Evolutionary conservation across 2,329 filamentous ascomycete genomes (phyloP), one percentile per base, ranked within the genome.

Genomic region (Byssochlamys sp.): DNA sequence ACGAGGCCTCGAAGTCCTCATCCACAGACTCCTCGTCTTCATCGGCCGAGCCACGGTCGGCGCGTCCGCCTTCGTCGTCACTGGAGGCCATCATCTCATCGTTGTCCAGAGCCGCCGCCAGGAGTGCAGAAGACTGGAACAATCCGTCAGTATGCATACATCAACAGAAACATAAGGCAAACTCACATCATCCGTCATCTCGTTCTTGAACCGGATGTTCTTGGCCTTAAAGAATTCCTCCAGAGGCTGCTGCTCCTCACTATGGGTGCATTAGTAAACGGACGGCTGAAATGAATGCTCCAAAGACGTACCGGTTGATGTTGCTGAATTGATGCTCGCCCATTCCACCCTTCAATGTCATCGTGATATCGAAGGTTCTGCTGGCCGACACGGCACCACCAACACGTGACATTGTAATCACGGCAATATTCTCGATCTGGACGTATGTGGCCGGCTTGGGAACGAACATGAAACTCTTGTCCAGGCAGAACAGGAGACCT

Each of bases 401-500:
- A 51, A 99, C 91, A 69, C 94, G 90, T 28, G 91, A 96, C 80
- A 99, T 96, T 35, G 91, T 96, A 62, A 99, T 88, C 54, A 88
- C 89, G 55, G 89, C 84, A 35, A 95, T 89, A 69, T 96, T 90
- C 68, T 99, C 94, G 76, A 96, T 95, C 60, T 90, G 88, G 60
- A 99, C 92, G 76, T 97, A 99, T 1, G 92, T 96, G 14, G 94
- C 91, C 1, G 94, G 94, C 78, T 99, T 99, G 31, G 94, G 94
- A 14, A 99, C 94, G 73, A 99, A 99, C 84, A 99, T 95, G 75
- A 99, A 95, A 6, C 91, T 92, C 77, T 96, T 96, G 75, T 99
- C 94, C 64, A 99, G 78, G 72, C 91, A 96, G 82, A 95, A 99
- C 54, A 99, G 80, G 70, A 96, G 91, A 60, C 95, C 94, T 77